Percentiles rank a stretch among this genome's conserved stretches.
Conservation (phyloP, 2,329 filamentous ascomycete genomes). For the Ascochyta fabae region DNA sequence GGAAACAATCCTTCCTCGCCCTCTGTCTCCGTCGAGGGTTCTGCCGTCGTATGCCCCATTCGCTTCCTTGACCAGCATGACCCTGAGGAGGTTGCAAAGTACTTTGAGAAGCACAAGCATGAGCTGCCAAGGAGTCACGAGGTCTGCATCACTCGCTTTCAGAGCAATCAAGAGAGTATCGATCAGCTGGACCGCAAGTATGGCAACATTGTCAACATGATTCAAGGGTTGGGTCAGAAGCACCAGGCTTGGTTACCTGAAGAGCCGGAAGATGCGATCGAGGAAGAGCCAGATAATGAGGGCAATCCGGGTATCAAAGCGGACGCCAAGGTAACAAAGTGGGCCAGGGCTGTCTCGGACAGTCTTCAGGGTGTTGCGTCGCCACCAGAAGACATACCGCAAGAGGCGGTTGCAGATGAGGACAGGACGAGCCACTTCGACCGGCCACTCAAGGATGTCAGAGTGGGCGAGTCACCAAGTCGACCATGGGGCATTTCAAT, state of each 20-base stretch:
- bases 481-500: slow-evolving; percentile 92
- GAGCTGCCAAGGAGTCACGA: slow-evolving; percentile 93
- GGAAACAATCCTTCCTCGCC: slow-evolving; percentile 54
- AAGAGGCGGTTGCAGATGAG: slow-evolving; percentile 56
- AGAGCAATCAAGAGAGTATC: slow-evolving; percentile 84
- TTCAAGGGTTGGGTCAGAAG: slow-evolving; percentile 83
- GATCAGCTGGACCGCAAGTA: slow-evolving; percentile 93
- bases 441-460: slow-evolving; percentile 81
- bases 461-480: slow-evolving; percentile 92
- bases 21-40: slow-evolving; percentile 53
- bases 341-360: slow-evolving; percentile 78
- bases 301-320: slow-evolving; percentile 57
- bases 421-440: slow-evolving; percentile 79
- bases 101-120: slow-evolving; percentile 95
- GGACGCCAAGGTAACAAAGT: slow-evolving; percentile 79
- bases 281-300: slow-evolving; percentile 55
- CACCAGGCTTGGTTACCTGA: slow-evolving; percentile 85
- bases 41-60: slow-evolving; percentile 80
- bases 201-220: slow-evolving; percentile 90
- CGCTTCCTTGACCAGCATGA: slow-evolving; percentile 91
- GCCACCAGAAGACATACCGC: slow-evolving; percentile 46
- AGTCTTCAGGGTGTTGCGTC: slow-evolving; percentile 54
- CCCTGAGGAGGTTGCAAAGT: slow-evolving; percentile 89
- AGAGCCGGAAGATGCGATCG: slow-evolving; percentile 54
- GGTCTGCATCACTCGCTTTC: slow-evolving; percentile 87